These are phyloP conservation scores for Vitis hybrid DNA, from an alignment of 177 flowering plant species.

Conservation along the genomic window DNA sequence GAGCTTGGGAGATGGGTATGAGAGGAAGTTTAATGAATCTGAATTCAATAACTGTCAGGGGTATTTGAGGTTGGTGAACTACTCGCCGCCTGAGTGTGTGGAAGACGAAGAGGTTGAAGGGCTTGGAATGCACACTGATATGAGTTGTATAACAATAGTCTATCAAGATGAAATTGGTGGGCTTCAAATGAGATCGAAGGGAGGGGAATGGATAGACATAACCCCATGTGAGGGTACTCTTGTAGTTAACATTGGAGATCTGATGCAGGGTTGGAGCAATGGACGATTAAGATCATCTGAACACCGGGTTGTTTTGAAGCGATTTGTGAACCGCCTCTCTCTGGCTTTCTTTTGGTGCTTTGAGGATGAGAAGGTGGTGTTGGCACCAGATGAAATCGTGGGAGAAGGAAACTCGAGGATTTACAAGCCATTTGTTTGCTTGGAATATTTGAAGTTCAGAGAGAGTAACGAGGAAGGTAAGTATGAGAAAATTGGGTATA, in stretches of 20 bases:
- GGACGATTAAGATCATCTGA: constrained; percentile 73
- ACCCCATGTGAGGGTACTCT: constrained; percentile 58
- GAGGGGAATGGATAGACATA: constrained; percentile 77
- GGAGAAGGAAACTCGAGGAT: constrained; percentile 52
- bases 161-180: constrained; percentile 82
- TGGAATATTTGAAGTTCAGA: constrained; percentile 64
- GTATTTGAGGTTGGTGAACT: constrained; percentile 71
- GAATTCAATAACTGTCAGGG: constrained; percentile 77
- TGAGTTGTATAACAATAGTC: constrained; percentile 85
- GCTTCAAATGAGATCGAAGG: constrained; percentile 76
- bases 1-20: constrained; percentile 53
- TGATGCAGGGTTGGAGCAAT: constrained; percentile 95
- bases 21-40: constrained; percentile 34
- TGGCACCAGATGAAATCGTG: constrained; percentile 76
- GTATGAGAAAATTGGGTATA: constrained; percentile 70
- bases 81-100: constrained; percentile 45
- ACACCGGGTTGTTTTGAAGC: constrained; percentile 69
- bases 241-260: constrained; percentile 82
- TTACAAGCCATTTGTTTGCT: constrained; percentile 61
- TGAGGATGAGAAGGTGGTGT: constrained; percentile 78
- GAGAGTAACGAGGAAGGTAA: constrained; percentile 60
- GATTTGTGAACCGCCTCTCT: constrained; percentile 43
- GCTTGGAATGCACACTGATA: constrained; percentile 93
- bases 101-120: constrained; percentile 57
- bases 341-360: constrained; percentile 92